A percentile compares a stretch with the other conserved stretches of the same genome.
phyloP scores from a whole-genome alignment of 495 filamentous ascomycete genomes.

The Xylaria acuta region DNA sequence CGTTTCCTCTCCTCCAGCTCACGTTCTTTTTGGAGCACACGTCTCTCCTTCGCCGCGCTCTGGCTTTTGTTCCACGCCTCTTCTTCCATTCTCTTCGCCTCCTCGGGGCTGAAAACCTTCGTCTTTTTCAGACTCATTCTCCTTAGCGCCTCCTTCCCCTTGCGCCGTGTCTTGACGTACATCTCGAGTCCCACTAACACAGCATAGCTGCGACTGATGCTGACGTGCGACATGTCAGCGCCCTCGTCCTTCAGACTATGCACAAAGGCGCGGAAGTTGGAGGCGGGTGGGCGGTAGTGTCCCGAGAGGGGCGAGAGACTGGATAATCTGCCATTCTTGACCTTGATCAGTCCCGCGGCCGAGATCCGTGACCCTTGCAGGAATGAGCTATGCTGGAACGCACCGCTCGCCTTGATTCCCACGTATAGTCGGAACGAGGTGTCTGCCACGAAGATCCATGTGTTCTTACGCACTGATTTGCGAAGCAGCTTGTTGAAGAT shows the following conservation, averaged over 20 bases:
- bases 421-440: constrained; percentile 87
- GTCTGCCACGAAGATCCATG: constrained; percentile 92
- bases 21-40: constrained; percentile 46
- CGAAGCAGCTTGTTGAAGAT: constrained; percentile 76
- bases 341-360: constrained; percentile 84
- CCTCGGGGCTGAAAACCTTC: constrained; percentile 52
- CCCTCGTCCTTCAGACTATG: constrained; percentile 71
- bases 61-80: constrained; percentile 55
- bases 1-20: constrained; percentile 43
- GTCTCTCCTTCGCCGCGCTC: constrained; percentile 57
- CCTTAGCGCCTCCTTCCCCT: constrained; percentile 57
- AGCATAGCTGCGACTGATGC: constrained; percentile 80
- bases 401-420: constrained; percentile 86
- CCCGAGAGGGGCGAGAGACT: constrained; percentile 68
- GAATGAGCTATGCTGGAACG: constrained; percentile 91
- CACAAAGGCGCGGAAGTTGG: constrained; percentile 83
- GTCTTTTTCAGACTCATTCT: constrained; percentile 42
- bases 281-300: constrained; percentile 82
- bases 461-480: constrained; percentile 74
- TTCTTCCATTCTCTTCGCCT: constrained; percentile 47
- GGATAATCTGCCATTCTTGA: constrained; percentile 75
- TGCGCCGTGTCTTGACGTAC: constrained; percentile 69
- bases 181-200: constrained; percentile 82
- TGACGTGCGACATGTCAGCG: constrained; percentile 79
- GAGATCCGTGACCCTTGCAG: constrained; percentile 80